Percentiles rank a stretch among this genome's conserved stretches.
phyloP scores from a whole-genome alignment of 495 filamentous ascomycete genomes.

The Chaetomium tenue region DNA sequence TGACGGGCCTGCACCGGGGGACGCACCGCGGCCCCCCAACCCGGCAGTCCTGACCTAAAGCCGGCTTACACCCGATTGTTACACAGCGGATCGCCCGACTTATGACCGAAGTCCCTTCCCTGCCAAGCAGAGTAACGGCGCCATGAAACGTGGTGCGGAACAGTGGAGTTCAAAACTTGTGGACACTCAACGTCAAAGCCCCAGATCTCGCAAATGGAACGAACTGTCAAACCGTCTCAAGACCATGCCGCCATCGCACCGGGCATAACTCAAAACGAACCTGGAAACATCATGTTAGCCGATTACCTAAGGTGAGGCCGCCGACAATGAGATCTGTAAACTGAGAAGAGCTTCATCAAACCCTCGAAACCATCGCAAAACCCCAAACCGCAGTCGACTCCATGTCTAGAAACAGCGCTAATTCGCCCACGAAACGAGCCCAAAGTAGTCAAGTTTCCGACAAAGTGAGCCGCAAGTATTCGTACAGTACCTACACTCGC shows the following conservation, averaged over 20 bases:
- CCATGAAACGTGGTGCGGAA: background rate
- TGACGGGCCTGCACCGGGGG: background rate
- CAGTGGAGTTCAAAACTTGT: background rate
- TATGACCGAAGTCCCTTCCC: constrained; percentile 3
- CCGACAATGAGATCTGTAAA: background rate
- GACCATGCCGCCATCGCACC: no score
- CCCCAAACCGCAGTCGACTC: background rate
- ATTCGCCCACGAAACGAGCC: background rate
- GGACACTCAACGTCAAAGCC: background rate
- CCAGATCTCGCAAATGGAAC: no score
- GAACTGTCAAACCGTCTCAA: no score
- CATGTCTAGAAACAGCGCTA: background rate
- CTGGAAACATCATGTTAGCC: background rate
- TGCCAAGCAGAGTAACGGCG: background rate
- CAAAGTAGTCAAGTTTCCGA: background rate
- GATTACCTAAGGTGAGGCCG: background rate
- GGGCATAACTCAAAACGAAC: background rate
- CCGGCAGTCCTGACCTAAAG: constrained; percentile 4
- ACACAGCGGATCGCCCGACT: constrained; percentile 4
- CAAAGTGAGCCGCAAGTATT: background rate
- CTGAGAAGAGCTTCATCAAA: background rate
- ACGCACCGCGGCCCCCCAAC: background rate
- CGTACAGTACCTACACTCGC: no score
- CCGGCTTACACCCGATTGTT: constrained; percentile 17
- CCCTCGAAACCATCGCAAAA: background rate